These are phyloP conservation scores for Phlebiopsis gigantea DNA, from an alignment of 768 basidiomycete species.

Conservation along the genomic window DNA sequence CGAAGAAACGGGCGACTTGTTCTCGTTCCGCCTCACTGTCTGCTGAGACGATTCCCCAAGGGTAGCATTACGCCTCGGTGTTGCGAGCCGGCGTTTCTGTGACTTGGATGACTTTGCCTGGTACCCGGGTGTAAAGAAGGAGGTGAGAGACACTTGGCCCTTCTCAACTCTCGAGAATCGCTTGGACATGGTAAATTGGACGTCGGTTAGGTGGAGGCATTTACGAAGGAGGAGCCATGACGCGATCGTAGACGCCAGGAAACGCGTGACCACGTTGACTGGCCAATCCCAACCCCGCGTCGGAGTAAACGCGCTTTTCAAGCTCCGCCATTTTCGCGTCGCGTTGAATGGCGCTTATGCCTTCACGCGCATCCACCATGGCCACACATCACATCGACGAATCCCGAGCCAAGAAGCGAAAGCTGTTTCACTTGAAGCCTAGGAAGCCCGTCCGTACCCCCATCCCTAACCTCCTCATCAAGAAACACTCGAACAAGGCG, in stretches of 20 bases:
- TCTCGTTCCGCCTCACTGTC: conserved; percentile 17
- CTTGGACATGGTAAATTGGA: neutral
- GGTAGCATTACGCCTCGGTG: neutral
- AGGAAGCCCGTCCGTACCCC: too few relatives aligned
- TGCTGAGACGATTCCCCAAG: conserved; percentile 2
- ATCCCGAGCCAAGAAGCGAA: conserved; percentile 49
- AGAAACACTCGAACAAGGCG: conserved; percentile 78
- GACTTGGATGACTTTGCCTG: neutral
- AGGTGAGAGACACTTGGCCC: neutral
- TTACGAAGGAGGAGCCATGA: neutral
- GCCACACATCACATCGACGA: conserved; percentile 17
- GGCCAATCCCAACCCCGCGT: neutral
- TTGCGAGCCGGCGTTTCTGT: neutral
- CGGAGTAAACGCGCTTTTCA: conserved; percentile 38
- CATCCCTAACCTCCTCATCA: conserved; percentile 71
- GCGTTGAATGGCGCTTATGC: neutral
- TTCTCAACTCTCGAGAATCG: neutral
- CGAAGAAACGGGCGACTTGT: neutral
- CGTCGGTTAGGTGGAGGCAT: neutral
- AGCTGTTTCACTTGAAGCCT: too few relatives aligned
- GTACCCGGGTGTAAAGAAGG: neutral
- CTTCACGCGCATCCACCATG: neutral
- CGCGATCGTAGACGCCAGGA: neutral
- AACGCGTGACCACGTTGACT: conserved; percentile 6
- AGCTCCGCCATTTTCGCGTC: conserved; percentile 21